Evolutionary conservation across 2,329 filamentous ascomycete species (phyloP).

Genomic region (Lasiodiplodia gonubiensis): DNA sequence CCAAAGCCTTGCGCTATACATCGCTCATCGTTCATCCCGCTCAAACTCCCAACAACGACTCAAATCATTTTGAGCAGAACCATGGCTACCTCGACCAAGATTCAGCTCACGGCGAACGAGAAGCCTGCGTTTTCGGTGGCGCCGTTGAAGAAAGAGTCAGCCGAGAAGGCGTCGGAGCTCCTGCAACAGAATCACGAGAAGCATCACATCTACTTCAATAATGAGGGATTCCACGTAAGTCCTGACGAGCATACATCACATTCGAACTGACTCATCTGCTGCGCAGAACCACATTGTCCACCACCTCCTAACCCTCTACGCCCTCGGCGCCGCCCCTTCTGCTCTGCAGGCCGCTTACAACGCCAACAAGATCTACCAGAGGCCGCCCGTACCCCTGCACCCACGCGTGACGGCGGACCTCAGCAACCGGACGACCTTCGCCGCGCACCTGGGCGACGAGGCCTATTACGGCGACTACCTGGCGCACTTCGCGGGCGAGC

Average conservation of each 20-base stretch:
- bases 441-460: conserved; percentile 66
- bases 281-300: conserved; percentile 74
- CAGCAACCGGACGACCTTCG: conserved; percentile 61
- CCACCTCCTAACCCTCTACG: conserved; percentile 76
- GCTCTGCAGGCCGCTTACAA: conserved; percentile 69
- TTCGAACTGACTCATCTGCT: neutral
- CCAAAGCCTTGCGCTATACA: neutral
- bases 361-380: conserved; percentile 70
- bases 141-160: conserved; percentile 62
- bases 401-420: conserved; percentile 61
- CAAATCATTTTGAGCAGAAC: conserved; percentile 19
- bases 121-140: conserved; percentile 54
- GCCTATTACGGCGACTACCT: conserved; percentile 76
- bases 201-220: conserved; percentile 83
- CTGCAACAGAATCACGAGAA: conserved; percentile 76
- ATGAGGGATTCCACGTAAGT: conserved; percentile 70
- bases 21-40: neutral
- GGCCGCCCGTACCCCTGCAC: conserved; percentile 56
- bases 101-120: conserved; percentile 36
- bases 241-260: neutral
- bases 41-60: neutral
- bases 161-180: conserved; percentile 67
- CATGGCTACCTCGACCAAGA: conserved; percentile 42
- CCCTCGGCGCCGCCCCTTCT: conserved; percentile 68
- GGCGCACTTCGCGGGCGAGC: conserved; percentile 75